Evolutionary conservation across 2,329 filamentous ascomycete genomes (phyloP), one percentile per base, ranked within the genome.

Genomic region (Lecanosticta acicola): DNA sequence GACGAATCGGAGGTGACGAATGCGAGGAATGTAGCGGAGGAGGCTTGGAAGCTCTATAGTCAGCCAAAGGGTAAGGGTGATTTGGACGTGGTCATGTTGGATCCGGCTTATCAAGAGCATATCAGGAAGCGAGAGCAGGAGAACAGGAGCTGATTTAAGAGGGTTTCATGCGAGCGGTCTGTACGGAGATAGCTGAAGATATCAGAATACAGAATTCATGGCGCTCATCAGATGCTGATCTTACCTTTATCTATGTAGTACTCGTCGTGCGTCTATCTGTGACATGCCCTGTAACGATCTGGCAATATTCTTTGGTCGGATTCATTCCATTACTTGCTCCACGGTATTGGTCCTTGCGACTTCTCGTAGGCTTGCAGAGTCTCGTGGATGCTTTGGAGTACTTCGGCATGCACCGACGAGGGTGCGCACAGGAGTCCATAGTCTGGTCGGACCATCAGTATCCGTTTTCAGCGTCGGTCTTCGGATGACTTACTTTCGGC

Each of bases 1-100:
- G 59, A 63, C 0, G 62, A 68, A 4, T 63, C 70, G 3, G 60
- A 66, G 39, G 58, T 59, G 1, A 55, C 70, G 21, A 76, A 71
- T 47, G 71, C 72, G 0, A 49, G 43, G 24, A 68, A 67, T 24
- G 73, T 76, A 49, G 71, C 73, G 0, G 57, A 64, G 21, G 65
- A 66, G 55, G 63, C 68, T 13, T 73, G 70, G 66, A 61, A 60
- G 21, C 65, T 74, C 49, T 74, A 66, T 59, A 58, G 65, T 40
- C 59, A 61, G 39, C 61, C 63, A 0, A 61, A 59, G 41, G 64
- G 58, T 1, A 50, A 57, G 9, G 63, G 60, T 26, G 58, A 53
- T 2, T 59, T 68, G 32, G 69, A 72, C 41, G 48, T 72, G 3
- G 56, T 43, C 13, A 48, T 57, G 10, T 16, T 33, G 17, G 54